Conservation (phyloP, 2,329 filamentous ascomycete genomes). For the Botryosphaeria agaves region DNA sequence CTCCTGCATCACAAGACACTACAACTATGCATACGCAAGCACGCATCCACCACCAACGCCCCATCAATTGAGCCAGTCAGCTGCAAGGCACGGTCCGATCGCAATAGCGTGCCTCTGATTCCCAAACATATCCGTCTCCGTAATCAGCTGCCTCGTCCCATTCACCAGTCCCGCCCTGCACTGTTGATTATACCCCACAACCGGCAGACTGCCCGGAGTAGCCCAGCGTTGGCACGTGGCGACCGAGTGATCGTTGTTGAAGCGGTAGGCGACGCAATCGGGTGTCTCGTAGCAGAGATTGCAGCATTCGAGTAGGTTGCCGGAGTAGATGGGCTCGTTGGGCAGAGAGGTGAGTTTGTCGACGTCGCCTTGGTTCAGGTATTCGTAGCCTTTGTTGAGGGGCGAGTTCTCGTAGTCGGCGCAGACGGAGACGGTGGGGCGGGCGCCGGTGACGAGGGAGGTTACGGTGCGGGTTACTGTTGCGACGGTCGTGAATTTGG, state of each 20-base stretch:
- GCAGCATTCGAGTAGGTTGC: neutral
- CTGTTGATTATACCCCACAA: neutral
- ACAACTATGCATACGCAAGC: too few relatives aligned
- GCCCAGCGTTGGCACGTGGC: constrained; percentile 1
- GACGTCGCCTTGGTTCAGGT: neutral
- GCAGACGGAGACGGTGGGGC: neutral
- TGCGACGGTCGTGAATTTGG: neutral
- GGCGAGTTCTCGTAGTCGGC: constrained; percentile 1
- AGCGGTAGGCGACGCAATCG: neutral
- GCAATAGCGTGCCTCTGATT: neutral
- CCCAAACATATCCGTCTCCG: neutral
- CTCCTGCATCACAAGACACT: too few relatives aligned
- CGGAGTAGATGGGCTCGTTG: neutral
- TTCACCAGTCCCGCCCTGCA: neutral
- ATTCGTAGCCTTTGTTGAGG: neutral
- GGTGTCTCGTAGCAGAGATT: constrained; percentile 1
- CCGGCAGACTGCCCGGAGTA: neutral
- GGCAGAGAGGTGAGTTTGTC: neutral
- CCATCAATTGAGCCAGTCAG: constrained; percentile 1
- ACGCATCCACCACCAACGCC: too few relatives aligned
- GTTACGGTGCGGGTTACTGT: neutral
- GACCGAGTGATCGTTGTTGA: constrained; percentile 1
- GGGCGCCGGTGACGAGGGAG: neutral
- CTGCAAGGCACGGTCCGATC: neutral
- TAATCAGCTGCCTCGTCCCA: neutral